Evolutionary conservation across 441 rosid species (phyloP), one percentile per base, ranked within the genome.

Genomic region (Mallotus japonicus): DNA sequence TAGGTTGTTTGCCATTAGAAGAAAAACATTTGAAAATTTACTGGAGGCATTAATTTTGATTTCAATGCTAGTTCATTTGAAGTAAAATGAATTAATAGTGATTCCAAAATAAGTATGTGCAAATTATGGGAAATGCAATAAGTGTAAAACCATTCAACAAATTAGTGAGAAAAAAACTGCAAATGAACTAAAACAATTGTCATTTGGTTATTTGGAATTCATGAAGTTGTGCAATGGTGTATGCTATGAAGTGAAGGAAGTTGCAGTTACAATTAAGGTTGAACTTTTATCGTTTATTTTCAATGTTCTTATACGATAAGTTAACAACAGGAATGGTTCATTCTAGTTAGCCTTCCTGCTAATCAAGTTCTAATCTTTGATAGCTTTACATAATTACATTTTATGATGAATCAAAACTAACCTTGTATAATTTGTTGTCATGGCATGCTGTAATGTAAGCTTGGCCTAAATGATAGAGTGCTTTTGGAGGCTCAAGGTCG

Each of bases 391-490:
- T 69, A 10, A 40, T 69, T 19, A 66, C 58, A 37, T 56, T 69
- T 32, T n/a, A 15, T 53, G 49, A 10, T 50, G 70, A 15, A 67
- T 16, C 17, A 9, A 28, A 57, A 46, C 16, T 70, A 3, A 59
- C 66, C 22, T 0, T 47, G 42, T 42, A 59, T 78, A 47, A 24
- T 79, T 70, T 73, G 49, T 77, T 87, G 73, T 82, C 92, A 97
- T 82, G 99, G 99, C 73, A 95, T 95, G 99, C 99, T 98, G 17
- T 98, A 95, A 87, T 93, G 99, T 80, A 95, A 95, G 82, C 86
- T 95, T 81, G 98, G 99, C 73, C 82, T 95, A 62, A 95, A 95
- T 82, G 99, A 95, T 81, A 89, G 97, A 87, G 87, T 95, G 73
- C 77, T 95, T 73, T 77, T 95, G 87, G 99, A 95, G 84, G 99